Conservation (phyloP, 176 grass and related monocot genomes). For the Zizania latifolia region DNA sequence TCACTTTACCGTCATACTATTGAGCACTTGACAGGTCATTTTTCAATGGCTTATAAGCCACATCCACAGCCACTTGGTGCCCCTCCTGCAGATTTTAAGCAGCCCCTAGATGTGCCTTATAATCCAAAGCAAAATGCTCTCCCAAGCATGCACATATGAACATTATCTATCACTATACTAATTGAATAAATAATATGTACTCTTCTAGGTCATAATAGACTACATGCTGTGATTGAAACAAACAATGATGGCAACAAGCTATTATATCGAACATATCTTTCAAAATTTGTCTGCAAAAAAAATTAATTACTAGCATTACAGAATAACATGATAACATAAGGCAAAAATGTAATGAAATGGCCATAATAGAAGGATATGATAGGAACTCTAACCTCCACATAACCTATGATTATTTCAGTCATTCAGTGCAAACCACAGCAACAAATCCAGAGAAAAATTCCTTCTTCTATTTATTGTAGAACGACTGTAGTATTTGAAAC, state of each 20-base stretch:
- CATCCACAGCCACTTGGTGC: no score
- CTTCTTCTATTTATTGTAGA: not conserved
- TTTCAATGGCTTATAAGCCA: no score
- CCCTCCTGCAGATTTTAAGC: no score
- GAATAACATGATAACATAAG: not conserved
- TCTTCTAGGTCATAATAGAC: not conserved
- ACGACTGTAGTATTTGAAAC: not conserved
- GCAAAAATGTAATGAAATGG: not conserved
- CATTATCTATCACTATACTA: not conserved
- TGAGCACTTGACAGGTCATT: no score
- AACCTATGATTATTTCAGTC: not conserved
- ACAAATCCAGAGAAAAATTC: not conserved
- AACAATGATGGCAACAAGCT: not conserved
- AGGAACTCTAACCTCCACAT: not conserved
- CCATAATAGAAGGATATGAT: not conserved
- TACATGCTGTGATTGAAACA: not conserved
- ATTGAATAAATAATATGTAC: not conserved
- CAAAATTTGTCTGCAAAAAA: no score
- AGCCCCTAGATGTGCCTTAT: no score
- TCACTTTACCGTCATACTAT: no score
- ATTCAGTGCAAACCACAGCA: not conserved
- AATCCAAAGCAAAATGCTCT: no score
- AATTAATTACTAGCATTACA: not conserved
- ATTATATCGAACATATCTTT: no score
- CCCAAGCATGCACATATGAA: no score